Conservation (phyloP, 345 rosid genomes). For the Bruguiera gymnorhiza region DNA sequence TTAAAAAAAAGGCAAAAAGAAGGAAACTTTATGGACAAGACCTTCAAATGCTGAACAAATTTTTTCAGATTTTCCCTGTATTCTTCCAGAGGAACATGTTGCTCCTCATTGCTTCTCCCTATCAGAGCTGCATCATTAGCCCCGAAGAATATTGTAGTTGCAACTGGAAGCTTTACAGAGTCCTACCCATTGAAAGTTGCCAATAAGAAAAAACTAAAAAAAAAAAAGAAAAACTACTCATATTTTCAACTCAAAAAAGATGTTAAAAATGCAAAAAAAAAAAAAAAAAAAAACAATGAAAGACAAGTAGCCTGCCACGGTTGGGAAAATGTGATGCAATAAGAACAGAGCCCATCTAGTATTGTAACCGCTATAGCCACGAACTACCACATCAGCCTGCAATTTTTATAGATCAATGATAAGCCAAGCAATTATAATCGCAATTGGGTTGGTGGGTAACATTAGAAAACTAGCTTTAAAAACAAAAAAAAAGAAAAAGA, state of each 20-base stretch:
- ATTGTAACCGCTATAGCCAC: conserved; percentile 95
- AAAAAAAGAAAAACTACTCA: not conserved
- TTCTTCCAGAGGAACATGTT: conserved; percentile 79
- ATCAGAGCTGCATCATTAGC: conserved; percentile 91
- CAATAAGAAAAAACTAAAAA: not conserved
- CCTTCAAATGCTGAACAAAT: conserved; percentile 86
- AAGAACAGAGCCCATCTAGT: conserved; percentile 90
- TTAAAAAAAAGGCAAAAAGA: not conserved
- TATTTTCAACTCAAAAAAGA: not conserved
- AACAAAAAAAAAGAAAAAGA: not conserved
- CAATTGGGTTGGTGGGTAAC: not conserved
- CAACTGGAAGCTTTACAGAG: conserved; percentile 51
- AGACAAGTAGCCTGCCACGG: conserved; percentile 27
- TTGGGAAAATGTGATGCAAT: conserved; percentile 69
- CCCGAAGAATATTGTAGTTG: conserved; percentile 80
- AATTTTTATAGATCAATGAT: not conserved
- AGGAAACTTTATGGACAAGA: conserved; percentile 14
- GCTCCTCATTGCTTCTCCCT: conserved; percentile 66
- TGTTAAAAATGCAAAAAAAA: not conserved
- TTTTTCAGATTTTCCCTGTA: conserved; percentile 61
- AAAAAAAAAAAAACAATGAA: not conserved
- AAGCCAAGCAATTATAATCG: not conserved
- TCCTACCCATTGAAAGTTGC: conserved; percentile 30
- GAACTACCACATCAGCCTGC: conserved; percentile 73
- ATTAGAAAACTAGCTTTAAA: not conserved